Conservation (phyloP, 2,329 filamentous ascomycete species). For the Escovopsis sp. region DNA sequence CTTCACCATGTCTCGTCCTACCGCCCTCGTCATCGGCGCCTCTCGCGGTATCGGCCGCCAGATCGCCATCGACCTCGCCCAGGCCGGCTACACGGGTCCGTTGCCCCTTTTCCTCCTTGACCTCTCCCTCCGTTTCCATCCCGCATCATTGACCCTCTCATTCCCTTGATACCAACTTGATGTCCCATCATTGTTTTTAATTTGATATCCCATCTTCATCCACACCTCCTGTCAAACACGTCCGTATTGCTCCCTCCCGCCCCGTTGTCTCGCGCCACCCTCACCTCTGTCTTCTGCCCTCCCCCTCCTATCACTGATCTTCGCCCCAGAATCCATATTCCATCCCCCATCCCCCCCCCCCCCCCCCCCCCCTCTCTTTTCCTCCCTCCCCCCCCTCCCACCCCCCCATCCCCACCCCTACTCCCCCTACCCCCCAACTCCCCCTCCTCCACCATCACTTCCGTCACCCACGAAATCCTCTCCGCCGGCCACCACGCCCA, state of each 20-base stretch:
- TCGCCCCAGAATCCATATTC: no score
- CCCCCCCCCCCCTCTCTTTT: slow-evolving; percentile 50
- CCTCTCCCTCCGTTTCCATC: slow-evolving; percentile 17
- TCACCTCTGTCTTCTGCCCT: no score
- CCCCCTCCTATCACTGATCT: no score
- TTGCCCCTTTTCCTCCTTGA: background rate
- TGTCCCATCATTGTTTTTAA: no score
- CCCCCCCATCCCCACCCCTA: slow-evolving; percentile 34
- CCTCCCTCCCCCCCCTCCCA: slow-evolving; percentile 46
- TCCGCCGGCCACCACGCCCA: slow-evolving; percentile 47
- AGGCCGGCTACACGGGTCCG: slow-evolving; percentile 52
- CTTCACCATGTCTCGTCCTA: slow-evolving; percentile 17
- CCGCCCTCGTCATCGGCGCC: slow-evolving; percentile 59
- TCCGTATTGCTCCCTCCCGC: no score
- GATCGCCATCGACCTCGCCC: slow-evolving; percentile 61
- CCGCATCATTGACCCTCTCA: background rate
- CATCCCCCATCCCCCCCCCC: slow-evolving; percentile 49
- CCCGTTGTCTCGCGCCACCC: no score
- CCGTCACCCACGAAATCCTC: slow-evolving; percentile 59
- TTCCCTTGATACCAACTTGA: no score
- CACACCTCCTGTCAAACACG: no score
- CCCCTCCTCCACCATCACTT: slow-evolving; percentile 58
- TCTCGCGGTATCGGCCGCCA: slow-evolving; percentile 71
- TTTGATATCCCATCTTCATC: no score
- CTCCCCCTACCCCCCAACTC: slow-evolving; percentile 71